Base-by-base conservation (phyloP, 345 rosid genomes). In the Eucalyptus polyanthemos region DNA sequence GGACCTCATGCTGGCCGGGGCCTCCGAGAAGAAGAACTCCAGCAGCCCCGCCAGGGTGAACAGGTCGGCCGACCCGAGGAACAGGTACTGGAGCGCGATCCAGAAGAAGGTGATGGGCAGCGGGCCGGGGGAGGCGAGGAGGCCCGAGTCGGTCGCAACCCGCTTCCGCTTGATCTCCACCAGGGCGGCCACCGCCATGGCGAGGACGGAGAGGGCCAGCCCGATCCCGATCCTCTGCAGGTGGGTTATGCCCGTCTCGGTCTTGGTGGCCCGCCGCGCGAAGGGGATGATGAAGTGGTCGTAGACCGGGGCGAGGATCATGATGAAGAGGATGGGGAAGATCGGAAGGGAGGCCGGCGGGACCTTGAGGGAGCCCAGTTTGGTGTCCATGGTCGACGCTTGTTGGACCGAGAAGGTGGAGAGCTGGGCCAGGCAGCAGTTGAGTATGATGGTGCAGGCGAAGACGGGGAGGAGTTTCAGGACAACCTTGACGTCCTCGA, bases 11-110 rank as follows among this genome's bases (percentile, higher is more conserved):
- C 90, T 88, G 34, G 85, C 80, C 3, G 93, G 93, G 16, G 92
- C 91, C 72, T 90, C 92, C 31, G 91, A 89, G 88, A 90, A 92
- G 90, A 92, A 89, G 89, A 92, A 90, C 89, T 92, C 93, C 53
- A 92, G 86, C 76, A 90, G 87, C 29, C 93, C 93, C 12, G 90
- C 93, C 27, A 90, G 62, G 29, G 86, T 89, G 89, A 91, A 91
- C 60, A 91, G 90, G 65, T 91, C 91, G 14, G 93, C 90, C 7
- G 90, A 85, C 42, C 93, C 91, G 6, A 89, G 89, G 88, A 91
- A 90, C 51, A 90, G 76, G 89, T 90, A 91, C 89, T 91, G 93
- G 31, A 90, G 87, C 15, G 90, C 89, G 16, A 91, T 86, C 91
- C 93, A 91, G 87, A 91, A 86, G 88, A 91, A 90, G 9, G 89